Evolutionary conservation across 495 filamentous ascomycete genomes (phyloP), one percentile per base, ranked within the genome.

Genomic region (Penicillium egyptiacum): DNA sequence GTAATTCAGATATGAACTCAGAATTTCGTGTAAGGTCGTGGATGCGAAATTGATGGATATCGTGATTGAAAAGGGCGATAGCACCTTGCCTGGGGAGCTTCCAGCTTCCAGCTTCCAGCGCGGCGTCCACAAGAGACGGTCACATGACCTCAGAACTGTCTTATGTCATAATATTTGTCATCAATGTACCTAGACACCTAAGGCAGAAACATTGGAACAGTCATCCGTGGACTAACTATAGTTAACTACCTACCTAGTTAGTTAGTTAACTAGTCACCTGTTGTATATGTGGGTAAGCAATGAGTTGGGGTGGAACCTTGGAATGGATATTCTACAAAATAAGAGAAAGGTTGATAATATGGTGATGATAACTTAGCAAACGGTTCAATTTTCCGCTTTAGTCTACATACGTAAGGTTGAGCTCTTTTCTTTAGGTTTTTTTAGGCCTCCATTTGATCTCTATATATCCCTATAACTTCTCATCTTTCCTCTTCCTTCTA

Each of bases 61-160:
- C 50, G 50, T 63, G 59, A 48, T 57, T 59, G 58, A 50, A 52
- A 25, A 48, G 44, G 42, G 37, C 41, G 54, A 55, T 39, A 28
- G 56, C 44, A 48, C 53, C 46, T 48, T 50, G 57, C 57, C 61
- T 66, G 56, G 66, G 55, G 66, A 69, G 63, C 63, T 66, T 59
- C 57, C 48, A 61, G 63, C 63, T 66, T 59, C 57, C 48, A 61
- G 60, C 65, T 66, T 59, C 60, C 50, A 51, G 42, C 58, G 61
- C 54, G 63, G 61, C 70, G 25, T 53, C 50, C 54, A 67, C 60
- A 62, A 75, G 70, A 39, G 16, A 48, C 8, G 49, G 39, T 75
- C 71, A 76, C 69, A 55, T 76, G 73, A 70, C 41, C 20, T 23
- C 30, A 16, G 20, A 54, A 5, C 14, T 45, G 17, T n/a, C 45